These are phyloP conservation scores for Cudoniella acicularis DNA, from an alignment of 495 filamentous ascomycete species.

Conservation along the genomic window DNA sequence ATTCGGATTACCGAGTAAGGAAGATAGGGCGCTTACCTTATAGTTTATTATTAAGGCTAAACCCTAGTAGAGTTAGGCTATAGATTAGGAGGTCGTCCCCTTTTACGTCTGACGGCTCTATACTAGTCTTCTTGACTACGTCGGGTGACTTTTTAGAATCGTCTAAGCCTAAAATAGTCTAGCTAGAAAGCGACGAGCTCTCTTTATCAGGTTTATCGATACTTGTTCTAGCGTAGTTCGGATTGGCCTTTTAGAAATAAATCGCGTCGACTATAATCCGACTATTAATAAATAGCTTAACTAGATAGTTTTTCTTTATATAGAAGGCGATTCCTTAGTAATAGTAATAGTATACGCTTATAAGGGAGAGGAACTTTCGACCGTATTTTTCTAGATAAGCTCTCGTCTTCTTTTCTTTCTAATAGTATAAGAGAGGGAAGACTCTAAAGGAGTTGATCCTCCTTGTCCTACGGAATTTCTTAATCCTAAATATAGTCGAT, in stretches of 20 bases:
- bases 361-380: slow-evolving; percentile 70
- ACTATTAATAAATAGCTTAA: slow-evolving; percentile 82
- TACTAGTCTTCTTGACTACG: slow-evolving; percentile 15
- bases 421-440: slow-evolving; percentile 71
- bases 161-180: neutral
- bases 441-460: slow-evolving; percentile 74
- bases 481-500: slow-evolving; percentile 64
- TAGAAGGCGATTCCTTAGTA: slow-evolving; percentile 77
- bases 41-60: slow-evolving; percentile 25
- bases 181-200: slow-evolving; percentile 9
- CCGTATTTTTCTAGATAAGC: slow-evolving; percentile 72
- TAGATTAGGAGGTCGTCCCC: slow-evolving; percentile 28
- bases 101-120: slow-evolving; percentile 20
- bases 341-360: slow-evolving; percentile 82
- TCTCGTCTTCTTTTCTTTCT: slow-evolving; percentile 64
- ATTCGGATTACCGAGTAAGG: neutral
- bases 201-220: slow-evolving; percentile 10
- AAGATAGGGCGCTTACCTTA: slow-evolving; percentile 19
- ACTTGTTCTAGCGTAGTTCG: slow-evolving; percentile 21
- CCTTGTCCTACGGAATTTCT: slow-evolving; percentile 72
- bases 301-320: slow-evolving; percentile 71
- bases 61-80: slow-evolving; percentile 30
- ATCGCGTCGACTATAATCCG: slow-evolving; percentile 81
- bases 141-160: slow-evolving; percentile 12
- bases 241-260: slow-evolving; percentile 23